Evolutionary conservation across 75 land plant species (phyloP).

Genomic region (Cryptomeria japonica): DNA sequence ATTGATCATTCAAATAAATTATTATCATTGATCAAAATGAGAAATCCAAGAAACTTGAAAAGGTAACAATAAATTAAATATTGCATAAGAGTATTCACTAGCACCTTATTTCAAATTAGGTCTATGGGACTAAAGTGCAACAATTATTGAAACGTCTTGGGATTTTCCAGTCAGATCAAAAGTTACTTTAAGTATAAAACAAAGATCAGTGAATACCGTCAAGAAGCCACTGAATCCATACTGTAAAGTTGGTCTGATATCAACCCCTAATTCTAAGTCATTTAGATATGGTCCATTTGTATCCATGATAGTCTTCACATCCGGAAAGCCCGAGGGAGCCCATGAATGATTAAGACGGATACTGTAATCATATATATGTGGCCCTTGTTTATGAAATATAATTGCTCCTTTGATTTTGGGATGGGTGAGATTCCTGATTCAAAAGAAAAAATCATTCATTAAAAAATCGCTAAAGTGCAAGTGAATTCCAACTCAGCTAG

Average conservation of each 20-base stretch:
- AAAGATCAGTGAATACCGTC: slow-evolving; percentile 47
- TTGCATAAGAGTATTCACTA: neutral
- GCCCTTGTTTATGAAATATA: slow-evolving; percentile 78
- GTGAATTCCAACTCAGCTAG: too few species aligned
- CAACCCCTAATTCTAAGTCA: slow-evolving; percentile 68
- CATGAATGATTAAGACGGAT: slow-evolving; percentile 84
- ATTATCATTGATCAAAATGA: neutral
- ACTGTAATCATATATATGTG: slow-evolving; percentile 67
- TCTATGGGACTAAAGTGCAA: neutral
- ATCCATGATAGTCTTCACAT: slow-evolving; percentile 75
- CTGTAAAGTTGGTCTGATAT: slow-evolving; percentile 48
- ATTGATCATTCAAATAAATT: neutral
- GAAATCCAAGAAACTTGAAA: neutral
- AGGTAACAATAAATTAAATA: neutral
- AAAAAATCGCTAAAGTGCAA: too few species aligned
- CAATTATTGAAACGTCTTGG: neutral
- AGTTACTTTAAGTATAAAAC: neutral
- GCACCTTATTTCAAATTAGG: neutral
- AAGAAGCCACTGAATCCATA: slow-evolving; percentile 85
- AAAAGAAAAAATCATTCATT: neutral
- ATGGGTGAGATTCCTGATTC: slow-evolving; percentile 51
- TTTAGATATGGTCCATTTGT: slow-evolving; percentile 69
- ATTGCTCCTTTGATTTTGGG: slow-evolving; percentile 81
- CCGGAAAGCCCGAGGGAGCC: slow-evolving; percentile 88
- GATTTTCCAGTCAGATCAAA: neutral